Base-by-base conservation (phyloP, 176 grass and related monocot genomes). In the Melocanna baccifera region DNA sequence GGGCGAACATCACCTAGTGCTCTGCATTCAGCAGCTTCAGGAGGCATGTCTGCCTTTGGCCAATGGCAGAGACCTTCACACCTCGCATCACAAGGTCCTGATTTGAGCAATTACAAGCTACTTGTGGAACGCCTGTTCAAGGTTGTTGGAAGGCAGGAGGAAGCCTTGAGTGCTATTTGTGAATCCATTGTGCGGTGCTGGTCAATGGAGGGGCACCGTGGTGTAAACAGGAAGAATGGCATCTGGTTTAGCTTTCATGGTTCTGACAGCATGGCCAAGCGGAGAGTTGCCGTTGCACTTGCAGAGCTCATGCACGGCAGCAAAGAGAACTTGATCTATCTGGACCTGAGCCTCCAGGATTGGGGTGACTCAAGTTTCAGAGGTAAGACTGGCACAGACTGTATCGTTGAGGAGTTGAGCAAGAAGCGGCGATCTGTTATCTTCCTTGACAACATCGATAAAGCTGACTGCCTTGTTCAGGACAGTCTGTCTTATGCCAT, bases 161-260 rank as follows among this genome's bases (percentile, higher is more conserved):
- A 93, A 90, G 96, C 93, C 13, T 72, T 91, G 56, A 87, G 88
- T 55, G 69, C 82, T 70, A 90, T 99, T 23, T 91, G 86, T 71
- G 48, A 67, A 71, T 86, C 84, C 62, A 83, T 99, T 57, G 80
- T 87, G 34, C 82, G 18, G 71, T 90, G 72, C 63, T 66, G 48
- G 67, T 63, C 84, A 32, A 71, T 30, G 30, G 82, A 89, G 79
- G 89, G 71, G 58, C 43, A 32, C 47, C 88, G 79, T 26, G 91
- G 87, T 58, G 76, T 77, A 80, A 86, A n/a, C 67, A 87, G 47
- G 74, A 92, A 81, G 89, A 90, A 91, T 51, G 91, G 87, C 76
- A 92, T 99, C 67, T 96, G 96, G 96, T 87, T 99, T 41, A 87
- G 81, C 77, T 96, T 99, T 84, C 77, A 89, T 81, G 96, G 96